Evolutionary conservation across 179 eudicot species (phyloP), one percentile per base, ranked within the genome.

Genomic region (Beta lomatogona): DNA sequence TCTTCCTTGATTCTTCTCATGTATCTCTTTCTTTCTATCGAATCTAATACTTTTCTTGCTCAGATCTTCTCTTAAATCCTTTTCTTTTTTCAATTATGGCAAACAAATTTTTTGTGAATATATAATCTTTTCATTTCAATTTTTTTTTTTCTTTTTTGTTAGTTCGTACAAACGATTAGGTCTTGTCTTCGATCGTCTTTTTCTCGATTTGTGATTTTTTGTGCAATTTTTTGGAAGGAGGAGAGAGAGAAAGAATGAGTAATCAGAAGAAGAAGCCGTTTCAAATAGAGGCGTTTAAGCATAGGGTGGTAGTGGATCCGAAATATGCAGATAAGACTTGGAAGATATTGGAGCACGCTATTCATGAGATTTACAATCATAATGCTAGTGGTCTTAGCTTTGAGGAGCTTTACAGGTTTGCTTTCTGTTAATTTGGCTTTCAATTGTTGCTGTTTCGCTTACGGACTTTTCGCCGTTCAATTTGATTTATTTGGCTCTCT

Each of bases 241-340:
- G 46, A 55, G 12, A 63, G 54, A 11, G 31, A 69, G 77, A 69
- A 65, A 15, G 31, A 57, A 88, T 86, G 86, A 89, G 82, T 77
- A 86, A 83, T 86, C 92, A 89, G 84, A 88, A 81, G 89, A 89
- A 82, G 78, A 87, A 86, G 82, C 82, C 81, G 58, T 89, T 89
- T 80, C 90, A 88, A 78, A 88, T 88, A 50, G 90, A 89, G 82
- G 89, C 90, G 81, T 89, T 89, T 79, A 89, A 86, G 84, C 89
- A 89, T 79, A 85, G 77, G 86, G 92, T 89, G 31, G 92, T 89
- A 69, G 86, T 89, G 77, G 92, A 89, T 85, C 92, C 90, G 16
- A 88, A 89, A 77, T 89, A 89, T 75, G 89, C 90, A 6, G 92
- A 89, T 28, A 89, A 89, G 85, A 89, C 90, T 7, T 89, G 91